Conservation (phyloP, 441 rosid species). For the Dalechampia spathulata region DNA sequence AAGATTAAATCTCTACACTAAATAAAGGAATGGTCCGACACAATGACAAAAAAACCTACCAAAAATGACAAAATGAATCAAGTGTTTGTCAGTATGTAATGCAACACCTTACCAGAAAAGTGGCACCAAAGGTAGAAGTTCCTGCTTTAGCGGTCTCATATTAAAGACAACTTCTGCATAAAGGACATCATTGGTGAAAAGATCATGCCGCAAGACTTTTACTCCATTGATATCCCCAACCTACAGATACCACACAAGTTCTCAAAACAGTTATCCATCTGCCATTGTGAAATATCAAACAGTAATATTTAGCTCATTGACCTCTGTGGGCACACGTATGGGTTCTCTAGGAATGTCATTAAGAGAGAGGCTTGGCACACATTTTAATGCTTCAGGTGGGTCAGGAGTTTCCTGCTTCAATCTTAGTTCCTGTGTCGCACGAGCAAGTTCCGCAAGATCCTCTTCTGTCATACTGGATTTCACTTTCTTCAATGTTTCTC, state of each 20-base stretch:
- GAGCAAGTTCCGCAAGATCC: conserved; percentile 76
- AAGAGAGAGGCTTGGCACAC: conserved; percentile 72
- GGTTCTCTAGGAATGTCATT: conserved; percentile 86
- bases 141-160: conserved; percentile 68
- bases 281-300: not conserved
- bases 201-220: conserved; percentile 77
- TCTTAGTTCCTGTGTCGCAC: conserved; percentile 74
- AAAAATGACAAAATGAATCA: not conserved
- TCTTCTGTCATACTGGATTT: conserved; percentile 79
- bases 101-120: conserved; percentile 71
- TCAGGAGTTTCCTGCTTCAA: conserved; percentile 94
- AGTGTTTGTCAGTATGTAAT: conserved; percentile 4
- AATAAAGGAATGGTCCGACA: not conserved
- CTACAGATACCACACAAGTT: conserved; percentile 29
- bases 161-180: conserved; percentile 80
- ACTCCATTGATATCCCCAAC: conserved; percentile 77
- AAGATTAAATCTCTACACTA: not conserved
- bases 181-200: conserved; percentile 87
- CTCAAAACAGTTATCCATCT: conserved; percentile 11
- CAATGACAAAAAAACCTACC: not conserved
- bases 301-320: conserved; percentile 13
- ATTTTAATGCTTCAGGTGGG: conserved; percentile 73
- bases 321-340: conserved; percentile 64
- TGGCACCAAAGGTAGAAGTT: conserved; percentile 77
- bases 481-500: conserved; percentile 45